phyloP scores from a whole-genome alignment of 371 early-diverging fungal genomes.

The Batkoa obscura region DNA sequence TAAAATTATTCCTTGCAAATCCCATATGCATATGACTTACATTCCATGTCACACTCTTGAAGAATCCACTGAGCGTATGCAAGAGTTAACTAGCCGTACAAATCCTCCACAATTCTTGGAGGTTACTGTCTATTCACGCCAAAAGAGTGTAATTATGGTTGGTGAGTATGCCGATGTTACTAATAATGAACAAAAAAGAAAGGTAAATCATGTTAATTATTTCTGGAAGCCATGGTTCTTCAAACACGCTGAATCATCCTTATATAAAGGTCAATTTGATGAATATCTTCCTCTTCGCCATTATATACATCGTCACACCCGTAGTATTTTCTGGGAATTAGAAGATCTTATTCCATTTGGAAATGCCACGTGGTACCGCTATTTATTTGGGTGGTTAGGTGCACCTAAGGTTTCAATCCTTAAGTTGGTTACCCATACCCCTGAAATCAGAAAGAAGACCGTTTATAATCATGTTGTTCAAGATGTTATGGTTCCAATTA shows the following conservation, averaged over 20 bases:
- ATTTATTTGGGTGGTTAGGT: constrained; percentile 18
- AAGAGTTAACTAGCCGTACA: constrained; percentile 11
- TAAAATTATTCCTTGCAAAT: constrained; percentile 19
- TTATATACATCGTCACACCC: constrained; percentile 25
- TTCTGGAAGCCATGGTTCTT: constrained; percentile 26
- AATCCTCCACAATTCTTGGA: constrained; percentile 18
- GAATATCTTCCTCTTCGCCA: constrained; percentile 24
- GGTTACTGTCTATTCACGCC: constrained; percentile 14
- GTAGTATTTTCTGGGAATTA: constrained; percentile 23
- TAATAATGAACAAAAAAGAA: constrained; percentile 8
- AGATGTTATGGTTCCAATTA: constrained; percentile 18
- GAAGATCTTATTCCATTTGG: constrained; percentile 19
- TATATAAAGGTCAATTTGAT: constrained; percentile 11
- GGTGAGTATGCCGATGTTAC: constrained; percentile 15
- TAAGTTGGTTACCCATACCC: constrained; percentile 15
- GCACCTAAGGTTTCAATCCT: constrained; percentile 18
- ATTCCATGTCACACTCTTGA: constrained; percentile 10
- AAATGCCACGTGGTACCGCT: constrained; percentile 15
- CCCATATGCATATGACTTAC: constrained; percentile 15
- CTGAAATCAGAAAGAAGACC: constrained; percentile 12
- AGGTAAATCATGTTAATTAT: constrained; percentile 13
- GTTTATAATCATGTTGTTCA: constrained; percentile 17
- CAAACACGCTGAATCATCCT: constrained; percentile 15
- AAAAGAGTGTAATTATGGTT: constrained; percentile 17
- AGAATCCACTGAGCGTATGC: constrained; percentile 8